Conservation (phyloP, 345 rosid species). For the Linum lewisii region DNA sequence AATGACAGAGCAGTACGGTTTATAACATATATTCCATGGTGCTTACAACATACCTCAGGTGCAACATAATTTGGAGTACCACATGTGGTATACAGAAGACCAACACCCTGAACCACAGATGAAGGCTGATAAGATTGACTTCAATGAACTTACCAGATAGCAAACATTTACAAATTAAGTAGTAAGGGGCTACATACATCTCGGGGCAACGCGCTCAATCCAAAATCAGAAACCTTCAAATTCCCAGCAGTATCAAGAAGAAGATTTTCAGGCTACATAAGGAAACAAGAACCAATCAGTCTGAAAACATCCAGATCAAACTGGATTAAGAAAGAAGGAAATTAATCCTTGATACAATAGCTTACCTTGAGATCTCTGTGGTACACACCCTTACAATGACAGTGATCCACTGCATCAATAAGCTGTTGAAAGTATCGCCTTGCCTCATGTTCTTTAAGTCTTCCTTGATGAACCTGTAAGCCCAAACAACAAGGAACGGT, state of each 20-base stretch:
- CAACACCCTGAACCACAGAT: conserved; percentile 33
- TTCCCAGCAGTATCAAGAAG: conserved; percentile 56
- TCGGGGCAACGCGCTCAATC: conserved; percentile 61
- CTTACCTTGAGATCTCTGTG: conserved; percentile 89
- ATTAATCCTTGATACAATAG: conserved; percentile 6
- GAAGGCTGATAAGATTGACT: conserved; percentile 9
- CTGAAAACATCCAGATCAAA: conserved; percentile 15
- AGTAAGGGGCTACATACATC: conserved; percentile 30
- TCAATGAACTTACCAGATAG: background rate
- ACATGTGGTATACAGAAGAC: conserved; percentile 79
- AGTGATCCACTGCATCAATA: conserved; percentile 74
- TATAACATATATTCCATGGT: background rate
- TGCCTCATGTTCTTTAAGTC: conserved; percentile 59
- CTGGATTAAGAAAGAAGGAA: conserved; percentile 4
- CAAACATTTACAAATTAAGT: background rate
- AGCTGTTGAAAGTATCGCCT: conserved; percentile 91
- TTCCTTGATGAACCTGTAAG: conserved; percentile 55
- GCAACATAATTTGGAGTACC: conserved; percentile 93
- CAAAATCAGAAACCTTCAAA: conserved; percentile 77
- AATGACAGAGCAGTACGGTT: background rate
- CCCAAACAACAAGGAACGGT: conserved; percentile 9
- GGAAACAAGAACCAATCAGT: conserved; percentile 9
- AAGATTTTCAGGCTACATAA: conserved; percentile 60
- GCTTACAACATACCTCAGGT: conserved; percentile 34
- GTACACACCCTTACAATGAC: conserved; percentile 83